Conservation (phyloP, 1,284 basidiomycete species). For the Leccinum huronense region DNA sequence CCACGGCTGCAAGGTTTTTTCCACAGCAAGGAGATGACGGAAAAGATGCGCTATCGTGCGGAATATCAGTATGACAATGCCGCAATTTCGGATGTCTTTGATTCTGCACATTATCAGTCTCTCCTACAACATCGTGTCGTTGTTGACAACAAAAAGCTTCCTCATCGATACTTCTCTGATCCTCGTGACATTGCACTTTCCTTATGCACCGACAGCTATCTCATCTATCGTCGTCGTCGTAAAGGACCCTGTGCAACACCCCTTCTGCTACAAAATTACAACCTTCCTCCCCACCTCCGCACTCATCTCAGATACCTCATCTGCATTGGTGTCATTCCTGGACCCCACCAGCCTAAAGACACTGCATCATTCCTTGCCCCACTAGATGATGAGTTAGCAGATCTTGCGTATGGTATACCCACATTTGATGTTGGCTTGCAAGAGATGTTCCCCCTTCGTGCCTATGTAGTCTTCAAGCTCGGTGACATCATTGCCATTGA, state of each 20-base stretch:
- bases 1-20: conserved; percentile 34
- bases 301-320: conserved; percentile 1
- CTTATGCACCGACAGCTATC: conserved; percentile 33
- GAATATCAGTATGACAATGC: conserved; percentile 10
- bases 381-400: background rate
- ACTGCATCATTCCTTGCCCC: background rate
- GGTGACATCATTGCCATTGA: background rate
- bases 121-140: conserved; percentile 23
- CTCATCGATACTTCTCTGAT: conserved; percentile 32
- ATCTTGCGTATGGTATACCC: background rate
- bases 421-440: background rate
- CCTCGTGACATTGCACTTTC: conserved; percentile 34
- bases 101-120: conserved; percentile 11
- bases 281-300: background rate
- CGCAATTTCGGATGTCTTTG: conserved; percentile 28
- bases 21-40: conserved; percentile 16
- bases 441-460: background rate
- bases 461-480: background rate
- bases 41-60: conserved; percentile 22
- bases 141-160: conserved; percentile 24
- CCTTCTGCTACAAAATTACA: conserved; percentile 2
- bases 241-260: background rate
- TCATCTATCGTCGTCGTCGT: conserved; percentile 24
- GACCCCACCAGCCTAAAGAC: conserved; percentile 3
- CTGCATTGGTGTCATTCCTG: conserved; percentile 3